Percentiles rank a stretch among this genome's conserved stretches.
These are phyloP conservation scores for Cyathus striatus DNA, from an alignment of 768 basidiomycete species.

Conservation along the genomic window DNA sequence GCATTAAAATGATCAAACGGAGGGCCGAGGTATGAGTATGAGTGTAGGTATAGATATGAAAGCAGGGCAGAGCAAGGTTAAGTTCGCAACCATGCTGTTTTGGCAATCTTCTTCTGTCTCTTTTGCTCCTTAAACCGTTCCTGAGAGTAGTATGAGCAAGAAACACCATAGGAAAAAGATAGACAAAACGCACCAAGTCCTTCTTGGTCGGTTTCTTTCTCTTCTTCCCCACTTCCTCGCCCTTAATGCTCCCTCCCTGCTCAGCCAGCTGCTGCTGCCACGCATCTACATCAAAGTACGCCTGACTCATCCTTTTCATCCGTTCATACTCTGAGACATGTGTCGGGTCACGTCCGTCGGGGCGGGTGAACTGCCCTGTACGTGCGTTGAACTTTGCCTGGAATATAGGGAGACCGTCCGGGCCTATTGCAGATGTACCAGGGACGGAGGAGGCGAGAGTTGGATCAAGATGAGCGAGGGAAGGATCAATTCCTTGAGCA, in stretches of 20 bases:
- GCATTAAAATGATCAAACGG: too few relatives aligned
- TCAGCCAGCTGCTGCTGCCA: slow-evolving; percentile 72
- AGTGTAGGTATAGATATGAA: too few relatives aligned
- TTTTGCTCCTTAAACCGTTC: slow-evolving; percentile 85
- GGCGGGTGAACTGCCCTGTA: slow-evolving; percentile 68
- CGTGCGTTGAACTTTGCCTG: slow-evolving; percentile 79
- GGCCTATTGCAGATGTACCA: slow-evolving; percentile 20
- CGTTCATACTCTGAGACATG: slow-evolving; percentile 81
- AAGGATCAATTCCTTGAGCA: slow-evolving; percentile 80
- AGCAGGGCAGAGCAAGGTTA: too few relatives aligned
- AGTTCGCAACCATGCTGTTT: slow-evolving; percentile 84
- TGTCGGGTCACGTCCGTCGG: slow-evolving; percentile 64
- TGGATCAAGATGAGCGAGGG: slow-evolving; percentile 77
- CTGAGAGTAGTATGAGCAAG: slow-evolving; percentile 28
- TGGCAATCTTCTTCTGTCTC: slow-evolving; percentile 75
- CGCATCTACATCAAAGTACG: slow-evolving; percentile 79
- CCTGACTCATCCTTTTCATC: slow-evolving; percentile 80
- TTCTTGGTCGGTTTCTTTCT: slow-evolving; percentile 77
- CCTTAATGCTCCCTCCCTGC: slow-evolving; percentile 28
- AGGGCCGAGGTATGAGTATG: too few relatives aligned
- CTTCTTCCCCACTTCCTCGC: slow-evolving; percentile 60
- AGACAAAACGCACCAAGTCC: slow-evolving; percentile 58
- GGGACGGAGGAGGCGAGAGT: slow-evolving; percentile 39
- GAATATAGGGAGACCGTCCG: slow-evolving; percentile 36
- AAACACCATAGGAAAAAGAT: neutral